Evolutionary conservation across 2,329 filamentous ascomycete species (phyloP).

Genomic region (Talaromyces verruculosus): DNA sequence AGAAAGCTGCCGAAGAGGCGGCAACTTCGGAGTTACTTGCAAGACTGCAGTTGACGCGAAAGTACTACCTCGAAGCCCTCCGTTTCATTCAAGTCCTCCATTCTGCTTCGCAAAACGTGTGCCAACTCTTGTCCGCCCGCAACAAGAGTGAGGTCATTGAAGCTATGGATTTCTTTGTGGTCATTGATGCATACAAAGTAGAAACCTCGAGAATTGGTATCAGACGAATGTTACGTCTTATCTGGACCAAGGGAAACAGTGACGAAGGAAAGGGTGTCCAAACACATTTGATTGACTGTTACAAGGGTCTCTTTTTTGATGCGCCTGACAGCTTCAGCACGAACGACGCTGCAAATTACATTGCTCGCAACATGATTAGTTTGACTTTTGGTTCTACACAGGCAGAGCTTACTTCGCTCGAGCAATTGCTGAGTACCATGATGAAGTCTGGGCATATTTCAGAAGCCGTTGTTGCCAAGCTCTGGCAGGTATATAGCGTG

Average conservation of each 20-base stretch:
- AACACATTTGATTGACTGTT: slow-evolving; percentile 93
- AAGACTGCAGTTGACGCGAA: slow-evolving; percentile 80
- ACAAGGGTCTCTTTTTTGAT: slow-evolving; percentile 93
- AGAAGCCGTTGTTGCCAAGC: slow-evolving; percentile 80
- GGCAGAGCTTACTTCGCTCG: slow-evolving; percentile 89
- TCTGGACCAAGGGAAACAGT: slow-evolving; percentile 99
- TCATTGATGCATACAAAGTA: slow-evolving; percentile 93
- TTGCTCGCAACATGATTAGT: slow-evolving; percentile 98
- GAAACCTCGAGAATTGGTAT: slow-evolving; percentile 92
- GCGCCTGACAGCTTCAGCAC: slow-evolving; percentile 82
- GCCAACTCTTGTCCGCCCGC: slow-evolving; percentile 84
- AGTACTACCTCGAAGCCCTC: slow-evolving; percentile 91
- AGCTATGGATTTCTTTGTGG: slow-evolving; percentile 97
- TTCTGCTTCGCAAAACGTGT: slow-evolving; percentile 74
- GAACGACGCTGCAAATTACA: slow-evolving; percentile 91
- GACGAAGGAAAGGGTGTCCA: slow-evolving; percentile 99
- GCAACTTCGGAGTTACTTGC: slow-evolving; percentile 85
- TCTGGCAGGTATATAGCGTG: slow-evolving; percentile 97
- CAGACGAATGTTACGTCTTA: slow-evolving; percentile 89
- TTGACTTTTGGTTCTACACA: slow-evolving; percentile 93
- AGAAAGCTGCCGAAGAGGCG: slow-evolving; percentile 81
- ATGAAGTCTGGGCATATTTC: slow-evolving; percentile 89
- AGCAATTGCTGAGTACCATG: slow-evolving; percentile 95
- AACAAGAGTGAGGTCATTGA: slow-evolving; percentile 99
- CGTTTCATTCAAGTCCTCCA: slow-evolving; percentile 92